Base-by-base conservation (phyloP, 768 basidiomycete species). In the Neoboletus magnificus region DNA sequence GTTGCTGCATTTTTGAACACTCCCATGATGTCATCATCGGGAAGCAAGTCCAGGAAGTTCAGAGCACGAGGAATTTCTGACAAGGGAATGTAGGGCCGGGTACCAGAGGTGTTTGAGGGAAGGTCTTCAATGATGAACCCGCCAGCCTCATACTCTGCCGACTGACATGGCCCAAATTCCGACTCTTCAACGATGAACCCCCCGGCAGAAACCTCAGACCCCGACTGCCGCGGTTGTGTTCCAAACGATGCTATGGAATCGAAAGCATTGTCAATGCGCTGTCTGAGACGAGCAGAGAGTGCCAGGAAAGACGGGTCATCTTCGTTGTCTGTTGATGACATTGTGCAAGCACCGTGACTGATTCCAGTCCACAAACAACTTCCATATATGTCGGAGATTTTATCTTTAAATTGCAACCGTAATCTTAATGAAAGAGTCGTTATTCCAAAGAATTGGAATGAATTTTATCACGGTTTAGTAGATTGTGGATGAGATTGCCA, bases 1-100 rank as follows among this genome's bases (percentile, higher is more conserved):
- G 81, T 75, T 0, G 87, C 86, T 3, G 91, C 91, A 57, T 87
- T 89, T 36, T 77, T 77, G 69, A 93, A 90, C 2, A 91, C 86
- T 2, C 76, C 66, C 5, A 93, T 77, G 12, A 91, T 76, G 50
- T 89, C 82, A 63, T 93, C 90, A 66, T 91, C 85, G 25, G 86
- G 78, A 10, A 82, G 82, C 9, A 92, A 74, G 58, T 85, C 82
- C 20, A 93, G 77, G 18, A 74, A 62, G 59, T 79, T 79, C 2
- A 93, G 79, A 12, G 88, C 89, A 12, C 69, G 57, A 4, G 89
- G 84, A 41, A 92, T 75, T 22, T 75, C 69, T 13, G 79, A 76
- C 30, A 92, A 63, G 0, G 80, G 76, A 22, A 91, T 83, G 35
- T 76, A 50, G 41, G 60, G 45, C 12, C 50, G 48, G 29, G 49